Evolutionary conservation across 129 eudicot genomes (phyloP).

Genomic region (Centrapalus pauciflorus): DNA sequence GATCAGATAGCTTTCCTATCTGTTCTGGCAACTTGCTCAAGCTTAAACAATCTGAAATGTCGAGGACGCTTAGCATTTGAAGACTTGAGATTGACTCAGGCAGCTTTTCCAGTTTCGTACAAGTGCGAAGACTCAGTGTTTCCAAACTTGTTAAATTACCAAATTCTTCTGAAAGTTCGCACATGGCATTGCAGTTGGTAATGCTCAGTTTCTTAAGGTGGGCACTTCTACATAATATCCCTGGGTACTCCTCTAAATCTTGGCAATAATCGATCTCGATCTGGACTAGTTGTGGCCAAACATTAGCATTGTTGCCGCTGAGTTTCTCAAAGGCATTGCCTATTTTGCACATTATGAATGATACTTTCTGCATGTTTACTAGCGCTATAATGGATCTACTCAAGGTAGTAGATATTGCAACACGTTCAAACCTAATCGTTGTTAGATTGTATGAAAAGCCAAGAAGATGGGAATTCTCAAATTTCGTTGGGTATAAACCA

Average conservation of each 20-base stretch:
- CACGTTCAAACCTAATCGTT: constrained; percentile 37
- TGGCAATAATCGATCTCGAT: constrained; percentile 38
- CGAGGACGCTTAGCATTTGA: constrained; percentile 21
- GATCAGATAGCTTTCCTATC: constrained; percentile 19
- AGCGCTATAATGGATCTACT: constrained; percentile 10
- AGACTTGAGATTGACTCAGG: constrained; percentile 32
- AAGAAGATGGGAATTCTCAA: constrained; percentile 20
- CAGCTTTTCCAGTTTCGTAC: constrained; percentile 29
- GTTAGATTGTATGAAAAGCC: constrained; percentile 22
- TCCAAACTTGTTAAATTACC: constrained; percentile 32
- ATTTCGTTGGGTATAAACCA: constrained; percentile 26
- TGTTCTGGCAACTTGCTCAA: constrained; percentile 21
- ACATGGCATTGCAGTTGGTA: constrained; percentile 34
- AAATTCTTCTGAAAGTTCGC: constrained; percentile 27
- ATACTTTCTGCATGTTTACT: constrained; percentile 33
- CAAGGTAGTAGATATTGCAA: constrained; percentile 31
- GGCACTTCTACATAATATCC: constrained; percentile 16
- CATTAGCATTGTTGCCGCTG: background rate
- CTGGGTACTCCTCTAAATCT: constrained; percentile 24
- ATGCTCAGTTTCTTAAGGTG: constrained; percentile 33
- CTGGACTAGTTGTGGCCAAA: constrained; percentile 34
- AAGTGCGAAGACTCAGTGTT: constrained; percentile 29
- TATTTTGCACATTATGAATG: constrained; percentile 38
- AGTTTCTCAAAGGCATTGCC: constrained; percentile 20
- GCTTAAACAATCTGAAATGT: constrained; percentile 34